phyloP scores from a whole-genome alignment of 148 eudicot genomes.

The Heliosperma pusillum region DNA sequence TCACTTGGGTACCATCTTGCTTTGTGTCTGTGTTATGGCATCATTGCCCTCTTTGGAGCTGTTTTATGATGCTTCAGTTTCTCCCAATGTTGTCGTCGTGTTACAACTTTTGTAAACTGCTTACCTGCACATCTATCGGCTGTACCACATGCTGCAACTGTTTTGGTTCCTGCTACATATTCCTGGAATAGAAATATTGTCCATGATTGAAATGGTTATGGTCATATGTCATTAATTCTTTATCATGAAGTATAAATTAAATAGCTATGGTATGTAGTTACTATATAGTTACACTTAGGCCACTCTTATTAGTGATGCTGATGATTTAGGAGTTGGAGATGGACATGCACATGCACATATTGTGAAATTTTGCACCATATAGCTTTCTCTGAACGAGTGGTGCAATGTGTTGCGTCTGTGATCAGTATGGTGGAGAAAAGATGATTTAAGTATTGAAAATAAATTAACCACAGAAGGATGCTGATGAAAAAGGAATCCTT shows the following conservation, averaged over 20 bases:
- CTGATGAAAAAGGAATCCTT: no score
- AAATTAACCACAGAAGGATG: no score
- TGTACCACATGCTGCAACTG: neutral
- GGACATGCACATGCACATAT: neutral
- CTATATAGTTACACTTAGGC: no score
- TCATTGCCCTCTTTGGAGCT: no score
- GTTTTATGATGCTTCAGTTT: neutral
- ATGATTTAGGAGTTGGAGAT: neutral
- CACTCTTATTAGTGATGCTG: no score
- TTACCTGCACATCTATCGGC: neutral
- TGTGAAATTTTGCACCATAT: neutral
- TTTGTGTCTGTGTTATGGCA: neutral
- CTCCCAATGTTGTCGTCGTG: neutral
- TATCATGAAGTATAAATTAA: neutral
- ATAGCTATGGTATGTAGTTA: no score
- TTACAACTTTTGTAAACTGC: neutral
- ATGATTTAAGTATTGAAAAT: no score
- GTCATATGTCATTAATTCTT: no score
- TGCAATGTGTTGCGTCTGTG: neutral
- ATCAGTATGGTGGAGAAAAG: no score
- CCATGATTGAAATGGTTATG: neutral
- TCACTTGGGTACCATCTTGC: no score
- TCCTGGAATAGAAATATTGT: neutral
- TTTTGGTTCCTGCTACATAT: neutral
- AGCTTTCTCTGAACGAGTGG: neutral